Base-by-base conservation (phyloP, 306 rosid genomes). In the Ziziphus jujuba region DNA sequence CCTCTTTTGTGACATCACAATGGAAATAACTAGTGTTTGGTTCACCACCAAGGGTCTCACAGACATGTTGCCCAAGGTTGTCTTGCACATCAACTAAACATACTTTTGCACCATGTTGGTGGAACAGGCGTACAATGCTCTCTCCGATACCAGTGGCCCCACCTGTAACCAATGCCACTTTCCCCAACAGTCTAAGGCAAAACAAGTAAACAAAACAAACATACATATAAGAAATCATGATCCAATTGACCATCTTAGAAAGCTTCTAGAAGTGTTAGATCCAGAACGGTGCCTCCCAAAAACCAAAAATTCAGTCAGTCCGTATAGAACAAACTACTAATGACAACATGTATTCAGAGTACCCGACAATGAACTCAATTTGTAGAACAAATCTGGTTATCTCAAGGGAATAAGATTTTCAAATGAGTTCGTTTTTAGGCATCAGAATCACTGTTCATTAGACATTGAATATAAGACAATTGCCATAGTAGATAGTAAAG, bases 81-180 rank as follows among this genome's bases (percentile, higher is more conserved):
- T 89, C 98, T 66, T 89, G 93, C 31, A 89, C 43, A 52, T 92
- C 98, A 17, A 77, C 95, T 24, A 89, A 55, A 61, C 97, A 89
- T 14, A 92, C 76, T 80, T 89, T 89, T 36, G 98, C 96, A 50
- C 97, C 98, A 14, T 92, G 95, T 23, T 10, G 55, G 34, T 79
- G 86, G 77, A 92, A 86, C 33, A 89, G 77, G 17, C 86, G 89
- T 8, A 75, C 85, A 21, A 92, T 85, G 85, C 91, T 83, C 76
- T 87, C 95, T 48, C 98, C 98, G 57, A 92, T 89, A 45, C 98
- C 98, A 21, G 82, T 59, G 56, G 98, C 98, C 47, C 98, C 97
- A 5, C 98, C 97, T 0, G 98, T 89, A 19, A 92, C 87, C 76
- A 92, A 56, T 67, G 98, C 96, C 75, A 92, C 97, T 76, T 89